A percentile compares a stretch with the other conserved stretches of the same genome.
phyloP scores from a whole-genome alignment of 192 early-diverging fungal species.

The Linnemannia zychae region DNA sequence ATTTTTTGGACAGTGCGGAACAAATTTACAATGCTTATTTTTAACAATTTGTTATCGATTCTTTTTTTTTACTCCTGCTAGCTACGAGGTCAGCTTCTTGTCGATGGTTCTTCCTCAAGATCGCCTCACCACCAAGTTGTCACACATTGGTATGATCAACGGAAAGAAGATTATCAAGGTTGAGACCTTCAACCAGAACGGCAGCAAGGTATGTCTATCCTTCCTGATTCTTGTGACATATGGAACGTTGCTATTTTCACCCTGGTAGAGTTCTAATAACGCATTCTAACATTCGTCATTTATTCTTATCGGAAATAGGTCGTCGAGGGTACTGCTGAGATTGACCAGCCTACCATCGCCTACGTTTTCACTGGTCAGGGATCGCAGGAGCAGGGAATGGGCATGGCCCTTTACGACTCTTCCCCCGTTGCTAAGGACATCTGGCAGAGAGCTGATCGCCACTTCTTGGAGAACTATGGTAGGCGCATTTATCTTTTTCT shows the following conservation, averaged over 20 bases:
- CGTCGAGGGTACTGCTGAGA: constrained; percentile 91
- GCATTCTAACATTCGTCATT: background rate
- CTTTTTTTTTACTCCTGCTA: background rate
- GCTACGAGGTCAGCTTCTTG: constrained; percentile 89
- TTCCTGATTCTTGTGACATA: background rate
- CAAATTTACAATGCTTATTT: background rate
- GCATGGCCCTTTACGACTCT: constrained; percentile 91
- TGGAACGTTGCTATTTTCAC: no score
- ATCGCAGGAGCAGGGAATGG: constrained; percentile 96
- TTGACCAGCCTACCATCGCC: constrained; percentile 91
- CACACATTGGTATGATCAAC: constrained; percentile 95
- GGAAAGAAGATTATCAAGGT: constrained; percentile 96
- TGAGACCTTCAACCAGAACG: constrained; percentile 89
- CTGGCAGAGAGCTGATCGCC: constrained; percentile 93
- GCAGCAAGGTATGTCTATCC: constrained; percentile 61
- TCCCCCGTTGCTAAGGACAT: constrained; percentile 87
- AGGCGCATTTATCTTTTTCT: background rate
- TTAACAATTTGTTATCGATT: background rate
- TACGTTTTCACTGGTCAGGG: constrained; percentile 98
- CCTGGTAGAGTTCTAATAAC: no score
- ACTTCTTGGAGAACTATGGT: constrained; percentile 88
- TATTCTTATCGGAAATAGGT: constrained; percentile 58
- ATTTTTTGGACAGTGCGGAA: background rate
- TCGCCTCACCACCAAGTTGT: constrained; percentile 89
- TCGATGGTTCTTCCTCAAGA: constrained; percentile 96